Evolutionary conservation across 257 asterid species (phyloP).

Genomic region (Ocimum tenuiflorum): DNA sequence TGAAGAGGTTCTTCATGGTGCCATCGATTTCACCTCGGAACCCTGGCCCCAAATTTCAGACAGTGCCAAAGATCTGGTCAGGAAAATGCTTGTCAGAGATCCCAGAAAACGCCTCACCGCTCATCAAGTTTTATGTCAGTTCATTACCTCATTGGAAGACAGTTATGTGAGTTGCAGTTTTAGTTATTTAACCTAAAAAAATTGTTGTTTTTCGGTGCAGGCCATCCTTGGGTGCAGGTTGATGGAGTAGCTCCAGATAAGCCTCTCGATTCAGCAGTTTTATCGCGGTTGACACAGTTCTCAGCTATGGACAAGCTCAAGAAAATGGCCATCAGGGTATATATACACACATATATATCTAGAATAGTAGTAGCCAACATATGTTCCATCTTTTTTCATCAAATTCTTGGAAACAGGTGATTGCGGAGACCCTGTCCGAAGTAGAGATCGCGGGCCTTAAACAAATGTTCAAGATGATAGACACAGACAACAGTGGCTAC

Average conservation of each 20-base stretch:
- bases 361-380: no score
- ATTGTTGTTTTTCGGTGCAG: constrained; percentile 29
- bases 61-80: constrained; percentile 58
- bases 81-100: constrained; percentile 53
- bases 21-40: constrained; percentile 52
- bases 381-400: not conserved
- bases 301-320: constrained; percentile 55
- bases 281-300: constrained; percentile 51
- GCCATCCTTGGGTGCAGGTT: constrained; percentile 75
- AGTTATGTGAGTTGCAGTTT: no score
- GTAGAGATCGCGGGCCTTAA: constrained; percentile 47
- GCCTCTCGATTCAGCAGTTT: constrained; percentile 73
- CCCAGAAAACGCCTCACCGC: constrained; percentile 47
- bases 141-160: no score
- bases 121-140: constrained; percentile 70
- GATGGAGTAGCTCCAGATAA: constrained; percentile 78
- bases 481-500: constrained; percentile 41
- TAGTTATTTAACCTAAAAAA: no score
- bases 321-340: constrained; percentile 49
- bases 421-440: constrained; percentile 45
- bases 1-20: constrained; percentile 51
- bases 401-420: constrained; percentile 25
- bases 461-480: constrained; percentile 43
- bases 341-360: no score
- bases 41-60: constrained; percentile 73